Base-by-base conservation (phyloP, 2,329 filamentous ascomycete genomes). In the Didymella sp. region DNA sequence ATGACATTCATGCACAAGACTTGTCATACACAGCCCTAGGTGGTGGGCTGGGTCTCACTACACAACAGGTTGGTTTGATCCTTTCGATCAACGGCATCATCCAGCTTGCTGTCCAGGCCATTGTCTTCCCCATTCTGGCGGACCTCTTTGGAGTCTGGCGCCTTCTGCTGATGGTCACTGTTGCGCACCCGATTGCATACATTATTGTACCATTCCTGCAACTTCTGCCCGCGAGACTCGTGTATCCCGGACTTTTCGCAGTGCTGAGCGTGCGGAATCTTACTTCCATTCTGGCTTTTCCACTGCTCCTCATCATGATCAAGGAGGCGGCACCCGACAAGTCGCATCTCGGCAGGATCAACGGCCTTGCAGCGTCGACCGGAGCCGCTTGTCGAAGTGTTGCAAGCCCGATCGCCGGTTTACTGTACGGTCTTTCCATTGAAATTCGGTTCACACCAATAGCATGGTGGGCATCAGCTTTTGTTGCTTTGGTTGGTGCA, bases 321-420 rank as follows among this genome's bases (percentile, higher is more conserved):
- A 91, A 91, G 73, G 87, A 91, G 76, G 87, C 89, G 1, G 85
- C 86, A 4, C 87, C 88, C 0, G 82, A 84, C 4, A 79, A 85
- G 3, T 82, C 81, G 1, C 82, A 85, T 5, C 79, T 91, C 15
- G 89, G 89, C 1, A 87, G 85, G 64, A 89, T 91, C 72, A 91
- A 91, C 61, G 89, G 89, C 0, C 77, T 91, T 8, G 88, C 88
- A 44, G 89, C 89, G 58, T 88, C 86, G 2, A 88, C 85, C 1
- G 89, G 88, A n/a, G 89, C 88, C 19, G 84, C 86, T 4, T 87
- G 87, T 56, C 82, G 89, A n/a, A 90, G 87, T 0, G 71, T 91
- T 35, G 87, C 88, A 1, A 88, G 88, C 21, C 89, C 89, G 0
- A 75, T 91, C 25, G 86, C 87, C 2, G 89, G 89, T 2, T 81